Percentiles rank a stretch among this genome's conserved stretches.
These are phyloP conservation scores for Vaccinium myrtillus DNA, from an alignment of 148 eudicot genomes.

Conservation along the genomic window DNA sequence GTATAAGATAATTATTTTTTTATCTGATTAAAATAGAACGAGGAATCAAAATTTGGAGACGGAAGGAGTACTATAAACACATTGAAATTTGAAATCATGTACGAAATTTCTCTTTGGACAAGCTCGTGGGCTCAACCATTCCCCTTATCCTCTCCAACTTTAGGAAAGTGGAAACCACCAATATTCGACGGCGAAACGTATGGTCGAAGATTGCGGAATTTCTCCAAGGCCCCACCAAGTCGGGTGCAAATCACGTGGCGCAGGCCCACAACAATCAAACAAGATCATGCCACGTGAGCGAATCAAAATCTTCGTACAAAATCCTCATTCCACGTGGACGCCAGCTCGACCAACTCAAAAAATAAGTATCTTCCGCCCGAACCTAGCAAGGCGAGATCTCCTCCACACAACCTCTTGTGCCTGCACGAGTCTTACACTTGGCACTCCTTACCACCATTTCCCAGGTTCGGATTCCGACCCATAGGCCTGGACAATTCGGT, in stretches of 20 bases:
- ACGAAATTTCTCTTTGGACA: too few species aligned
- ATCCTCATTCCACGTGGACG: constrained; percentile 13
- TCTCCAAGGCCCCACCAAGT: background rate
- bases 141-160: background rate
- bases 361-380: constrained; percentile 18
- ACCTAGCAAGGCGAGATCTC: background rate
- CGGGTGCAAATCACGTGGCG: constrained; percentile 8
- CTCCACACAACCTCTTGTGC: constrained; percentile 9
- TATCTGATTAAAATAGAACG: too few species aligned
- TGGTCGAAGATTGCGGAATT: background rate
- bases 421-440: constrained; percentile 18
- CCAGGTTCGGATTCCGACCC: background rate
- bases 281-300: constrained; percentile 14
- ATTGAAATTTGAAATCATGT: too few species aligned
- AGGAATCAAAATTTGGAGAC: too few species aligned
- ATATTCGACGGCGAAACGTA: background rate
- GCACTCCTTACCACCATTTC: background rate
- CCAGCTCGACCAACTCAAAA: constrained; percentile 4
- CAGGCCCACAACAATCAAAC: background rate
- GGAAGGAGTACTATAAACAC: too few species aligned
- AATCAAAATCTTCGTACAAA: constrained; percentile 9
- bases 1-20: too few species aligned
- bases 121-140: background rate
- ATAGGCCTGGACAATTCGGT: background rate
- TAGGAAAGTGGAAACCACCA: too few species aligned